These are phyloP conservation scores for Trametes cinnabarina DNA, from an alignment of 768 basidiomycete genomes.

Conservation along the genomic window DNA sequence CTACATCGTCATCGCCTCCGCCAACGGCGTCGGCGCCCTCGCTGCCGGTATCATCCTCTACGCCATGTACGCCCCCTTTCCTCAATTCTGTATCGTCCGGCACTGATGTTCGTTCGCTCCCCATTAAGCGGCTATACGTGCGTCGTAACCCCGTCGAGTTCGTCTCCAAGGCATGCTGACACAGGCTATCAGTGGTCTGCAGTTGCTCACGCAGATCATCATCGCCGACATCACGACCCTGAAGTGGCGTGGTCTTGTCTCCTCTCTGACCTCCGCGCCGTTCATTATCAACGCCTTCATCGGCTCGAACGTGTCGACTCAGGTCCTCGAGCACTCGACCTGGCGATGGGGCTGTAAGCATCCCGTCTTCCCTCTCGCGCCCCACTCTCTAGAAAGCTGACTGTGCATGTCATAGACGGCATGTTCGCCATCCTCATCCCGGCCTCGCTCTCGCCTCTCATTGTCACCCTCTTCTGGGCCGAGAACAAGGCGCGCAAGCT, in stretches of 20 bases:
- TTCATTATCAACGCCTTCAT: conserved; percentile 65
- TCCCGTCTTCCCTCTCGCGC: too few relatives aligned
- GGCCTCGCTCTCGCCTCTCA: conserved; percentile 25
- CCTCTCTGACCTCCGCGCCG: conserved; percentile 44
- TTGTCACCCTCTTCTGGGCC: conserved; percentile 30
- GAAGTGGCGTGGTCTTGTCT: conserved; percentile 39
- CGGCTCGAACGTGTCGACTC: conserved; percentile 56
- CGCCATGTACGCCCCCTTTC: conserved; percentile 39
- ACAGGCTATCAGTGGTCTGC: conserved; percentile 44
- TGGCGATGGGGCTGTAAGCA: conserved; percentile 69
- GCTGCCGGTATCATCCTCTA: conserved; percentile 49
- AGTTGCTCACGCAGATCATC: conserved; percentile 57
- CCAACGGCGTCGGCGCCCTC: conserved; percentile 27
- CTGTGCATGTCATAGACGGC: conserved; percentile 14
- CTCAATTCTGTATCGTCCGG: conserved; percentile 14
- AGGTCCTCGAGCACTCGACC: conserved; percentile 41
- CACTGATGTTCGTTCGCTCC: conserved; percentile 22
- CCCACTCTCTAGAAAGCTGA: background rate
- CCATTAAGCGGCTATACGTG: conserved; percentile 68
- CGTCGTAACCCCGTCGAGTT: conserved; percentile 20
- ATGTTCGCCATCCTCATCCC: conserved; percentile 35
- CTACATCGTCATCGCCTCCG: conserved; percentile 36
- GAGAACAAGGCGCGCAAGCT: conserved; percentile 26
- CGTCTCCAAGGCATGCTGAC: background rate
- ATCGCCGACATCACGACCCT: conserved; percentile 31